A percentile compares a stretch with the other conserved stretches of the same genome.
Conservation (phyloP, 345 rosid species). For the Eucalyptus virginea region DNA sequence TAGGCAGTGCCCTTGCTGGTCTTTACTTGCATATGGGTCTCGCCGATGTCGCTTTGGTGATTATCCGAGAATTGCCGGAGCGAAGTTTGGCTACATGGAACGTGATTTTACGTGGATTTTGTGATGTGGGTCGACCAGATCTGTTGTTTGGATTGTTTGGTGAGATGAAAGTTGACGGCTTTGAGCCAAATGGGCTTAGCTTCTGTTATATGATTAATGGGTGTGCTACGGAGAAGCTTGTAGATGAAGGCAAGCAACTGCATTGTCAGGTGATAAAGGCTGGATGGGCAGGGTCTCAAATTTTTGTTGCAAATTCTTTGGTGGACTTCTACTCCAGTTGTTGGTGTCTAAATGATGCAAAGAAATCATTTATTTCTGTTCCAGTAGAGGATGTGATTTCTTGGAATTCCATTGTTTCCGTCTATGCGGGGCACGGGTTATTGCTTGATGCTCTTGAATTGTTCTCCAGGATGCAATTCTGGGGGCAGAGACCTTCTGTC, state of each 20-base stretch:
- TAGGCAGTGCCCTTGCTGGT: slow-evolving; percentile 52
- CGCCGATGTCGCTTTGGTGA: slow-evolving; percentile 20
- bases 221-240: slow-evolving; percentile 31
- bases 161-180: slow-evolving; percentile 34
- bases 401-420: slow-evolving; percentile 71
- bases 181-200: slow-evolving; percentile 44
- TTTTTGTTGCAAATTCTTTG: slow-evolving; percentile 54
- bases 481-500: slow-evolving; percentile 56
- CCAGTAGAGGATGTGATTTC: slow-evolving; percentile 45
- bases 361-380: slow-evolving; percentile 34
- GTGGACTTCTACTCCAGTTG: slow-evolving; percentile 73
- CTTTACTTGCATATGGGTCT: slow-evolving; percentile 35
- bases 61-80: slow-evolving; percentile 59
- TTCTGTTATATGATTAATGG: slow-evolving; percentile 60
- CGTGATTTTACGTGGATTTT: slow-evolving; percentile 34
- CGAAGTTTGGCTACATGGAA: slow-evolving; percentile 55
- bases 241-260: slow-evolving; percentile 55
- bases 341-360: slow-evolving; percentile 27
- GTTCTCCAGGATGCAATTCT: slow-evolving; percentile 57
- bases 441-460: slow-evolving; percentile 36
- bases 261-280: slow-evolving; percentile 46
- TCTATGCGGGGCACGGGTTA: slow-evolving; percentile 14
- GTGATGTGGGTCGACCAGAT: slow-evolving; percentile 19
- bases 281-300: slow-evolving; percentile 36
- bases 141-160: slow-evolving; percentile 21